These are phyloP conservation scores for Naganishia randhawae DNA, from an alignment of 768 basidiomycete species.

Conservation along the genomic window DNA sequence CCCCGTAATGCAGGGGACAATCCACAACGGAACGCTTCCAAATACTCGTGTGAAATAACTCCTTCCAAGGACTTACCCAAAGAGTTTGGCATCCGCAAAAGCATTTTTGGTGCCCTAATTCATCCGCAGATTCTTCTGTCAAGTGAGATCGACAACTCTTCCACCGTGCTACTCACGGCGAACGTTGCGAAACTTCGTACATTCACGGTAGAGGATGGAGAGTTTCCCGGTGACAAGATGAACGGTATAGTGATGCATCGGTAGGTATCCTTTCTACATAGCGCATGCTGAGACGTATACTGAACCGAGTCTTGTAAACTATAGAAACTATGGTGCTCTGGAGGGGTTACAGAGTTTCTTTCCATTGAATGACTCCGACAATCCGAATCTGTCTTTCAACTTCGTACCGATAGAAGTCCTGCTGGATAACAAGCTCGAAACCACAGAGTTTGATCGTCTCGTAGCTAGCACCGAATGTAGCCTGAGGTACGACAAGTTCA, in stretches of 20 bases:
- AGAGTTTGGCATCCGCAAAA: constrained; percentile 54
- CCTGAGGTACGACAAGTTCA: constrained; percentile 90
- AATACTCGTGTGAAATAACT: constrained; percentile 16
- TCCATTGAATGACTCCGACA: constrained; percentile 52
- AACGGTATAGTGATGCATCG: constrained; percentile 81
- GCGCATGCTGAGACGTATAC: constrained; percentile 12
- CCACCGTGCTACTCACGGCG: constrained; percentile 70
- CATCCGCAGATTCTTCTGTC: constrained; percentile 84
- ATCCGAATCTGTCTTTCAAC: constrained; percentile 29
- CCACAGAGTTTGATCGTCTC: constrained; percentile 76
- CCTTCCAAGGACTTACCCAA: constrained; percentile 40
- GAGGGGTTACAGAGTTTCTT: constrained; percentile 84
- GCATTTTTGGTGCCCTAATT: constrained; percentile 76
- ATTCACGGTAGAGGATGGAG: constrained; percentile 74
- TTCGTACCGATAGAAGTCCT: constrained; percentile 85
- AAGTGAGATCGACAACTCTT: constrained; percentile 59
- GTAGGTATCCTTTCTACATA: constrained; percentile 52
- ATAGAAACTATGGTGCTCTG: constrained; percentile 71
- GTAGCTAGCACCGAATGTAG: constrained; percentile 82
- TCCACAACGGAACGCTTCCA: background rate
- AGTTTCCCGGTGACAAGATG: constrained; percentile 73
- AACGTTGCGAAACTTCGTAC: constrained; percentile 73
- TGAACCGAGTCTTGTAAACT: constrained; percentile 1
- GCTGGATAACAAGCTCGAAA: constrained; percentile 78
- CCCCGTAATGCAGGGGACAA: background rate